Evolutionary conservation across 371 early-diverging fungal genomes (phyloP).

Genomic region (Fennellomyces sp.): DNA sequence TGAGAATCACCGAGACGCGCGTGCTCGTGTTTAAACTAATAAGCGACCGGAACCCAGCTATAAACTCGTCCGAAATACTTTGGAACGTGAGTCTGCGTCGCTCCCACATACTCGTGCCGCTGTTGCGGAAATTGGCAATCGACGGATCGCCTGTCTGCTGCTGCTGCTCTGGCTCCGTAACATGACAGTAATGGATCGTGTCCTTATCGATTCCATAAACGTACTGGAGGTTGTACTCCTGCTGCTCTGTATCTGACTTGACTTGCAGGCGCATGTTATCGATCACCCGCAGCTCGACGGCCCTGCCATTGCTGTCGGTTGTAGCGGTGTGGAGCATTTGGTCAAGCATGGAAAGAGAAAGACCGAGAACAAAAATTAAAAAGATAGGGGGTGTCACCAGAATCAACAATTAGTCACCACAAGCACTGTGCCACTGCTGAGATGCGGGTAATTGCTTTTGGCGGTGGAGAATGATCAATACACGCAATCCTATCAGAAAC

Average conservation of each 20-base stretch:
- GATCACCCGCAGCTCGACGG: background rate
- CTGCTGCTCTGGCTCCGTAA: background rate
- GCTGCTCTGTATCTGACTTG: background rate
- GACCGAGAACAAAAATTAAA: background rate
- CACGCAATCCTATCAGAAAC: no score
- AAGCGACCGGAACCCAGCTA: conserved; percentile 1
- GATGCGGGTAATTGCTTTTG: no score
- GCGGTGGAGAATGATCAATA: no score
- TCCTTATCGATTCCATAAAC: background rate
- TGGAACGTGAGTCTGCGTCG: conserved; percentile 2
- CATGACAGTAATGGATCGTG: background rate
- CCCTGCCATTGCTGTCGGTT: background rate
- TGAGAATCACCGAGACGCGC: conserved; percentile 18
- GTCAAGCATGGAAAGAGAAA: background rate
- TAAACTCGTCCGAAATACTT: background rate
- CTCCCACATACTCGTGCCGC: background rate
- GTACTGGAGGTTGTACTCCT: background rate
- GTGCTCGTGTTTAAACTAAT: background rate
- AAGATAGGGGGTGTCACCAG: no score
- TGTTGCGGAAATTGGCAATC: conserved; percentile 14
- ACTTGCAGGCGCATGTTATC: background rate
- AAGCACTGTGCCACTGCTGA: no score
- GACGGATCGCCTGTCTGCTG: background rate
- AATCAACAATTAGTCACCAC: no score
- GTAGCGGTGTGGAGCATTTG: background rate